These are phyloP conservation scores for Rhodamnia argentea DNA, from an alignment of 345 rosid genomes.

Conservation along the genomic window DNA sequence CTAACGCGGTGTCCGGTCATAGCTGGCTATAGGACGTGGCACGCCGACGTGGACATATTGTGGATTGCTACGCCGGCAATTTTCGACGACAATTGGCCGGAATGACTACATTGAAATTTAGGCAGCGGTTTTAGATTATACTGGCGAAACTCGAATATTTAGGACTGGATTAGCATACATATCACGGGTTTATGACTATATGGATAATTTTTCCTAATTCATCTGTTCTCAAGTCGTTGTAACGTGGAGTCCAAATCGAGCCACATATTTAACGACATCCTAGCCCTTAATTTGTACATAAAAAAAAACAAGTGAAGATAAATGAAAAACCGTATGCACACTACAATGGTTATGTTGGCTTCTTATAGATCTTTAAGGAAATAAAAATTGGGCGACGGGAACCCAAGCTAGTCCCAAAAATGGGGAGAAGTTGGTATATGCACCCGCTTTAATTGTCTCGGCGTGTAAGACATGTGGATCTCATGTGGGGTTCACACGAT, in stretches of 20 bases:
- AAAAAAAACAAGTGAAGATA: neutral
- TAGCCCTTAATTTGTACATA: neutral
- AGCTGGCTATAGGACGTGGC: accelerated
- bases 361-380: neutral
- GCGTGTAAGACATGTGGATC: neutral
- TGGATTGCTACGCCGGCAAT: accelerated
- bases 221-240: too few species aligned
- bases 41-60: neutral
- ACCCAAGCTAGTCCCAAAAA: neutral
- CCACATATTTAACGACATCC: neutral
- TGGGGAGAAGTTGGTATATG: neutral
- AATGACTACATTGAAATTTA: neutral
- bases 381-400: neutral
- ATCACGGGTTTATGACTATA: neutral
- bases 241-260: neutral
- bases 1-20: accelerated
- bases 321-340: neutral
- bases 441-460: neutral
- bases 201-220: too few species aligned
- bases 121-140: neutral
- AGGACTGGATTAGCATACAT: accelerated
- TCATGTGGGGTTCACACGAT: neutral
- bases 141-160: accelerated
- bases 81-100: neutral
- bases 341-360: neutral